Evolutionary conservation across 2,329 filamentous ascomycete species (phyloP).

Genomic region (Purpureocillium takamizusanense): DNA sequence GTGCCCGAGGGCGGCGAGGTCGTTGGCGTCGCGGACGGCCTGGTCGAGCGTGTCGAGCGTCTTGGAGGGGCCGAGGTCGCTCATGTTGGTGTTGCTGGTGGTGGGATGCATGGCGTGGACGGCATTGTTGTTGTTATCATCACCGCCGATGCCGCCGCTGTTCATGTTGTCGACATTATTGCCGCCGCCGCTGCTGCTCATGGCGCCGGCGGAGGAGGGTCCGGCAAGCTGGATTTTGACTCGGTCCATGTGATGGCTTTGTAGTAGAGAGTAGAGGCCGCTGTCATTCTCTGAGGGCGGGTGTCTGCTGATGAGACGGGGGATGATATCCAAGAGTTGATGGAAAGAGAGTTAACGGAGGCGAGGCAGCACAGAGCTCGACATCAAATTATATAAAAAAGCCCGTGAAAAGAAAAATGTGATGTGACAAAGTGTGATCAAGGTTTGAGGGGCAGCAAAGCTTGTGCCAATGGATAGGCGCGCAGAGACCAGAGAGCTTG

Average conservation of each 20-base stretch:
- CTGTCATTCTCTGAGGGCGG: slow-evolving; percentile 5
- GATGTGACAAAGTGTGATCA: too few relatives aligned
- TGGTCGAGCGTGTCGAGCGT: slow-evolving; percentile 13
- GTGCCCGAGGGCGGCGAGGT: slow-evolving; percentile 32
- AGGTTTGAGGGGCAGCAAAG: too few relatives aligned
- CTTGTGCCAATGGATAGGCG: too few relatives aligned
- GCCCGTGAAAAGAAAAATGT: too few relatives aligned
- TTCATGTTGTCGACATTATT: background rate
- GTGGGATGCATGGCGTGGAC: background rate
- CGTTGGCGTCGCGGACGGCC: slow-evolving; percentile 24
- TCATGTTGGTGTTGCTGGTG: slow-evolving; percentile 1
- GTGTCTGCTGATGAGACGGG: background rate
- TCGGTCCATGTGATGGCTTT: slow-evolving; percentile 6
- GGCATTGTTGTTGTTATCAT: background rate
- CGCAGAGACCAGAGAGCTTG: too few relatives aligned
- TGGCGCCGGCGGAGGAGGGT: background rate
- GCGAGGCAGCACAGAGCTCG: too few relatives aligned
- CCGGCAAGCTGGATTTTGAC: slow-evolving; percentile 2
- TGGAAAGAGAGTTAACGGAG: too few relatives aligned
- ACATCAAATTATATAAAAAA: too few relatives aligned
- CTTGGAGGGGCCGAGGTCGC: background rate
- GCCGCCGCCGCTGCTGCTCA: background rate
- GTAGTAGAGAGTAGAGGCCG: background rate
- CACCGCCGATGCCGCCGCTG: too few relatives aligned
- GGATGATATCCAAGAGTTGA: too few relatives aligned